Percentiles rank a stretch among this genome's conserved stretches.
Conservation (phyloP, 2,329 filamentous ascomycete species). For the Myriosclerotinia duriaeana region DNA sequence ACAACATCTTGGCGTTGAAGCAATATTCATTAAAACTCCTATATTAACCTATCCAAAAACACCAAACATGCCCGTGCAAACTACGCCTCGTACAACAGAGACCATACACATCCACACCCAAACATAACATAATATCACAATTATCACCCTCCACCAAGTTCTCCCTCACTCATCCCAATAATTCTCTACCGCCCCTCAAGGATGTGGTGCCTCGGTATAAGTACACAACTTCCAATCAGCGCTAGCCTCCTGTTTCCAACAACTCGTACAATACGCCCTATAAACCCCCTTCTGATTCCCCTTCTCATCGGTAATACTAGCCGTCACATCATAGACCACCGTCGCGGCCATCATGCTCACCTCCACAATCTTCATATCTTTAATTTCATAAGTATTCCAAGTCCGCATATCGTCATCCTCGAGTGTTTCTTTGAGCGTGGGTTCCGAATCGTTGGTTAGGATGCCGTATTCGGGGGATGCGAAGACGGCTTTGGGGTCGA, state of each 20-base stretch:
- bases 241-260: conserved; percentile 21
- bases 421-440: conserved; percentile 19
- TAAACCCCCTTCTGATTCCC: conserved; percentile 10
- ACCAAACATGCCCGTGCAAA: conserved; percentile 11
- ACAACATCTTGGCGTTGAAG: background rate
- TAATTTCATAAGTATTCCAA: conserved; percentile 19
- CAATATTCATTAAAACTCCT: conserved; percentile 17
- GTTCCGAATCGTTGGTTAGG: conserved; percentile 19
- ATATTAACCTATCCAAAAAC: conserved; percentile 12
- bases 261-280: conserved; percentile 21
- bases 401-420: conserved; percentile 22
- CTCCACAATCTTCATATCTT: conserved; percentile 23
- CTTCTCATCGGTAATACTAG: conserved; percentile 15
- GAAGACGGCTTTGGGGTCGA: conserved; percentile 23
- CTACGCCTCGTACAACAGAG: conserved; percentile 6
- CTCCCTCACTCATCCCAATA: background rate
- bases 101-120: conserved; percentile 12
- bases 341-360: conserved; percentile 21
- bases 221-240: conserved; percentile 23
- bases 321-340: conserved; percentile 16
- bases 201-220: conserved; percentile 21
- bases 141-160: background rate
- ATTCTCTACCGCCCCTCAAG: background rate
- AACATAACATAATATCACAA: conserved; percentile 8
- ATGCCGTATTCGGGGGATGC: conserved; percentile 22